Percentiles rank a stretch among this genome's conserved stretches.
Evolutionary conservation across 2,329 filamentous ascomycete species (phyloP).

Genomic region (Fusarium temperatum): DNA sequence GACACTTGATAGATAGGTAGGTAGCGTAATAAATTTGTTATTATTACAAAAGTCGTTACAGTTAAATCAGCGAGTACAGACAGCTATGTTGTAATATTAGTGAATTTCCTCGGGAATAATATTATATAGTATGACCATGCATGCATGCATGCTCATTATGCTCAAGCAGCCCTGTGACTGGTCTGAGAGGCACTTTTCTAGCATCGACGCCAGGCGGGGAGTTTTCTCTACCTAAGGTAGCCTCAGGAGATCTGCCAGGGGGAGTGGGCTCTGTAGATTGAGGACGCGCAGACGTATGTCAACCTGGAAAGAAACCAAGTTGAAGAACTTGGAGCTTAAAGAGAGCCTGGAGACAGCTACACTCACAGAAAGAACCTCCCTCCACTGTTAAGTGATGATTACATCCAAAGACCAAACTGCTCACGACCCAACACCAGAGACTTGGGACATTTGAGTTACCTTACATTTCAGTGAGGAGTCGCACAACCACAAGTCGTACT

Average conservation of each 20-base stretch:
- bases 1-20: neutral
- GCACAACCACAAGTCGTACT: neutral
- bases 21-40: neutral
- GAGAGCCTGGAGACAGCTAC: neutral
- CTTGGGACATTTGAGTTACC: neutral
- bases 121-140: neutral
- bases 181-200: neutral
- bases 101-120: neutral
- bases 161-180: conserved; percentile 9
- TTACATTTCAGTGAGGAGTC: neutral
- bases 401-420: neutral
- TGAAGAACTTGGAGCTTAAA: neutral
- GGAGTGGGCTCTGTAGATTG: conserved; percentile 33
- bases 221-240: neutral
- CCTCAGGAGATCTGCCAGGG: conserved; percentile 26
- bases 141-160: neutral
- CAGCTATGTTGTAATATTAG: neutral
- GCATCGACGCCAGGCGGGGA: conserved; percentile 4
- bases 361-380: neutral
- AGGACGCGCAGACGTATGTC: conserved; percentile 23
- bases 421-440: neutral
- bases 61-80: neutral
- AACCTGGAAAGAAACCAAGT: conserved; percentile 6
- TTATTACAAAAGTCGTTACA: neutral
- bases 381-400: neutral